Percentiles rank a stretch among this genome's conserved stretches.
Evolutionary conservation across 1,284 basidiomycete genomes (phyloP).

Genomic region (Trichosporon coremiiforme): DNA sequence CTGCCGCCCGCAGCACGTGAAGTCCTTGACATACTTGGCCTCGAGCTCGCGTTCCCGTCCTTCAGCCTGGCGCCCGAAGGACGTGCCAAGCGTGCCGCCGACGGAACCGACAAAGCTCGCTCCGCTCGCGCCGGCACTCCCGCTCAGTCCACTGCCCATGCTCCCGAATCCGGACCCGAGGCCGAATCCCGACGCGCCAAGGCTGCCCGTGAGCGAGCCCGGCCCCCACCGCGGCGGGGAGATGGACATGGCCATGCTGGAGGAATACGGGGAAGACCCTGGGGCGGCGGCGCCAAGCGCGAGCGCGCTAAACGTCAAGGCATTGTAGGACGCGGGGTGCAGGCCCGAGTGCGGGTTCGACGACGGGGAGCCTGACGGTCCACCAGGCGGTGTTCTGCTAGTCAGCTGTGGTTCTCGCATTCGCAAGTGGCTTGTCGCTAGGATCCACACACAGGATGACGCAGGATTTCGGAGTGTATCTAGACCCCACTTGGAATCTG

Average conservation of each 20-base stretch:
- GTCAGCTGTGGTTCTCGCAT: background rate
- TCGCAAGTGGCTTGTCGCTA: background rate
- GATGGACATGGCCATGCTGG: constrained; percentile 50
- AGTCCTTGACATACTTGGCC: constrained; percentile 56
- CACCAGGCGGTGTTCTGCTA: constrained; percentile 27
- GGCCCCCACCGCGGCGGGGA: constrained; percentile 50
- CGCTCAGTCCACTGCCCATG: constrained; percentile 10
- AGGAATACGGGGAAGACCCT: constrained; percentile 37
- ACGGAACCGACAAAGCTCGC: constrained; percentile 46
- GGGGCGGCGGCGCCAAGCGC: constrained; percentile 40
- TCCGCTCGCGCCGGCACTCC: constrained; percentile 32
- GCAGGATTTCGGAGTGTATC: background rate
- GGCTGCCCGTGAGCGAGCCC: constrained; percentile 25
- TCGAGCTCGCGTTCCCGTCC: constrained; percentile 53
- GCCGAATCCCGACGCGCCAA: constrained; percentile 31
- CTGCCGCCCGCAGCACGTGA: constrained; percentile 55
- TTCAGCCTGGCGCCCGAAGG: constrained; percentile 48
- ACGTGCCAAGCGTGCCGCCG: constrained; percentile 44
- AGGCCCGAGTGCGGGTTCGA: constrained; percentile 39
- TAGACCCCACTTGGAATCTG: background rate
- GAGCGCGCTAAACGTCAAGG: constrained; percentile 40
- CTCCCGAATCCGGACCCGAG: constrained; percentile 11
- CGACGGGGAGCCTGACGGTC: constrained; percentile 24
- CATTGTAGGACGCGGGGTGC: constrained; percentile 47
- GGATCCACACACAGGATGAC: no score